Evolutionary conservation across 2,329 filamentous ascomycete species (phyloP).

Genomic region (Ophiostoma angusticollis): DNA sequence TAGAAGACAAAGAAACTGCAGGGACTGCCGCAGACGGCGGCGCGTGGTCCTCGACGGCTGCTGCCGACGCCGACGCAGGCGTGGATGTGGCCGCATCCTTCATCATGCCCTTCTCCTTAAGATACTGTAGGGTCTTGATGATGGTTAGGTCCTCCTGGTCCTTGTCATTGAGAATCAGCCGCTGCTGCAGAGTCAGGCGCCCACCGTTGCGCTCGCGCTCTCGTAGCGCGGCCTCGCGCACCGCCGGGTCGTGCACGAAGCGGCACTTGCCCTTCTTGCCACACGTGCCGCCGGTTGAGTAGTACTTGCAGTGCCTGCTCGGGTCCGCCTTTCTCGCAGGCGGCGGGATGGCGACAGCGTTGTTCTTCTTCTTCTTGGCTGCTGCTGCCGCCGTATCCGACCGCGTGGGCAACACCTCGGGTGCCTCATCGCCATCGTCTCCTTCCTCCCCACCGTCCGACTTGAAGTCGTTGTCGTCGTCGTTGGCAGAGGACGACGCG

Average conservation of each 20-base stretch:
- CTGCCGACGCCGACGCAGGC: neutral
- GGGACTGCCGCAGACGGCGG: neutral
- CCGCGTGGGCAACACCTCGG: slow-evolving; percentile 44
- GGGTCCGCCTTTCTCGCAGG: slow-evolving; percentile 46
- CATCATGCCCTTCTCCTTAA: slow-evolving; percentile 46
- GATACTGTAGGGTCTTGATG: slow-evolving; percentile 52
- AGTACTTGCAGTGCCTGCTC: slow-evolving; percentile 57
- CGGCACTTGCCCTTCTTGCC: slow-evolving; percentile 65
- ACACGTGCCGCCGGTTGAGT: slow-evolving; percentile 53
- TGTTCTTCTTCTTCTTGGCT: too few species aligned
- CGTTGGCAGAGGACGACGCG: slow-evolving; percentile 36
- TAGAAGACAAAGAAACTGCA: too few species aligned
- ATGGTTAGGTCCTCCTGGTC: slow-evolving; percentile 55
- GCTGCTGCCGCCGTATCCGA: slow-evolving; percentile 18
- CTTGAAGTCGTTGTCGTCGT: slow-evolving; percentile 21
- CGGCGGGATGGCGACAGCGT: slow-evolving; percentile 24
- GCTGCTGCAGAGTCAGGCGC: slow-evolving; percentile 52
- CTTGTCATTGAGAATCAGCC: slow-evolving; percentile 53
- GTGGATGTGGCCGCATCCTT: too few species aligned
- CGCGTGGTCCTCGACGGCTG: neutral
- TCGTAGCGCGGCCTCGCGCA: slow-evolving; percentile 49
- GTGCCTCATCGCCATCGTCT: slow-evolving; percentile 38
- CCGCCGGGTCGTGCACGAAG: slow-evolving; percentile 53
- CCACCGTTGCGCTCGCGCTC: slow-evolving; percentile 54
- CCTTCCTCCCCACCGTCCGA: slow-evolving; percentile 1